Evolutionary conservation across 2,329 filamentous ascomycete genomes (phyloP), one percentile per base, ranked within the genome.

Genomic region (Venturia nashicola): DNA sequence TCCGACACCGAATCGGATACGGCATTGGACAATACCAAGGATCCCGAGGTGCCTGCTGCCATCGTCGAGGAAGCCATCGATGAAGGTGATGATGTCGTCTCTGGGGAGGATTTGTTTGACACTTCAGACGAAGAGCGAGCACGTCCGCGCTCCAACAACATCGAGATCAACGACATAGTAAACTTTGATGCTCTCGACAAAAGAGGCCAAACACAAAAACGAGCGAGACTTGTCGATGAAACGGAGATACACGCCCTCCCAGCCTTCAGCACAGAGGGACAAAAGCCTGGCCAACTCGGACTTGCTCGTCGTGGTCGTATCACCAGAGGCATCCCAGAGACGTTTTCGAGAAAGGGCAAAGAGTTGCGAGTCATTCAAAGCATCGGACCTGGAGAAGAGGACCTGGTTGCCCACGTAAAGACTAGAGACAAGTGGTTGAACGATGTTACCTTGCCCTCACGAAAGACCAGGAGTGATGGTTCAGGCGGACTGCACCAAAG

Each of bases 371-470:
- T 64, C 9, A 20, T 64, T 18, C 55, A 46, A 39, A 32, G 39
- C 32, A 23, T 65, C 18, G 65, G 65, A n/a, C n/a, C 65, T 11
- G 59, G 51, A 9, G 40, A 54, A 8, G 65, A 66, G 48, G 65
- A 66, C n/a, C 8, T 66, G 18, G 32, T 63, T 27, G 51, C 65
- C 11, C 55, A 59, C 18, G 59, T 82, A 7, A 73, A 76, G 66
- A 76, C 79, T 18, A 76, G 80, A 62, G 78, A 82, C 63, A 74
- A 76, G 59, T 86, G 83, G 83, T 73, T 73, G 0, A 67, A 75
- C 11, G 79, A 85, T 66, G 74, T 77, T 12, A 79, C 78, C 3
- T 74, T 85, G 51, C 84, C 83, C 4, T 78, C 74, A 64, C 76
- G 79, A 11, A 68, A 69, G 46, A 18, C 72, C 66, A 67, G 68